Evolutionary conservation across 257 asterid species (phyloP).

Genomic region (Cordia subcordata): DNA sequence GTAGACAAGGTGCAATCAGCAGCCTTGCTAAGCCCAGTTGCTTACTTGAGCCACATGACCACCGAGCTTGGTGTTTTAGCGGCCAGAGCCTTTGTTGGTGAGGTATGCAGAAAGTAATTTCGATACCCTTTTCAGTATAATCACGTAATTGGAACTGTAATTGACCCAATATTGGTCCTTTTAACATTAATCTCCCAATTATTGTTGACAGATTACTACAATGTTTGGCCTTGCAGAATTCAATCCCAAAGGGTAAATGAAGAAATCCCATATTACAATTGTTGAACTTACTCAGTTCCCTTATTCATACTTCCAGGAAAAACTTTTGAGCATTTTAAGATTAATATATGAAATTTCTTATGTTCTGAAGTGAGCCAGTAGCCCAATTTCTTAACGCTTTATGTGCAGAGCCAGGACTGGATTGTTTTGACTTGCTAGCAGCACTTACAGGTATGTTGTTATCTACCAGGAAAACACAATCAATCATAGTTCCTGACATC

Average conservation of each 20-base stretch:
- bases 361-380: conserved; percentile 32
- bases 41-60: conserved; percentile 60
- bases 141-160: too few relatives aligned
- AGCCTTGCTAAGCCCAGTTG: conserved; percentile 60
- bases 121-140: too few relatives aligned
- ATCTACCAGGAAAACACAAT: neutral
- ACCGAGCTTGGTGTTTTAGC: conserved; percentile 46
- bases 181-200: neutral
- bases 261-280: neutral
- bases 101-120: conserved; percentile 32
- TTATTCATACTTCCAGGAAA: neutral
- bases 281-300: neutral
- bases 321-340: neutral
- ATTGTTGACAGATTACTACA: conserved; percentile 34
- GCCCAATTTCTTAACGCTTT: conserved; percentile 30
- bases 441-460: conserved; percentile 43
- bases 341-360: neutral
- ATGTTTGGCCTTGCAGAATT: conserved; percentile 59
- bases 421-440: conserved; percentile 48
- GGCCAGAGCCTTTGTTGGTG: conserved; percentile 51
- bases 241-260: conserved; percentile 49
- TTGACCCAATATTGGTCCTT: too few relatives aligned
- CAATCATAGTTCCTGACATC: neutral
- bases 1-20: conserved; percentile 66
- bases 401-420: conserved; percentile 36